Conservation (phyloP, 2,329 filamentous ascomycete species). For the Colletotrichum tropicicola region DNA sequence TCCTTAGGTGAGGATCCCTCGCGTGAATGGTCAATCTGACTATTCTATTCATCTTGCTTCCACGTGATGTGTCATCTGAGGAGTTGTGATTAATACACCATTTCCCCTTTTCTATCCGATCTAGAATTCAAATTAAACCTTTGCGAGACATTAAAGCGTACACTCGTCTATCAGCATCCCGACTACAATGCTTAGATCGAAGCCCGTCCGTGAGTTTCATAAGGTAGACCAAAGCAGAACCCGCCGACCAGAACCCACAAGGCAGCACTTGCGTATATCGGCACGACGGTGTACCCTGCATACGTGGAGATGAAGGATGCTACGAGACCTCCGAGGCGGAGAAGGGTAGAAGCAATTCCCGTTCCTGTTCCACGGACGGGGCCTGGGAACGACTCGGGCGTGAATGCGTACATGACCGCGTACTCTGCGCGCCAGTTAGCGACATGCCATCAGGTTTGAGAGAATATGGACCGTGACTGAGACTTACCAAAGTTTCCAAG, state of each 20-base stretch:
- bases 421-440: conserved; percentile 31
- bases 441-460: accelerated
- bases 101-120: no score
- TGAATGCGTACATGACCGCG: conserved; percentile 54
- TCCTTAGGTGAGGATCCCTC: no score
- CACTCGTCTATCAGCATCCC: no score
- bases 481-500: conserved; percentile 50
- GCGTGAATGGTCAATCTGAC: no score
- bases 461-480: conserved; percentile 5
- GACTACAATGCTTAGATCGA: conserved; percentile 39
- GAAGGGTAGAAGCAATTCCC: conserved; percentile 51
- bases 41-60: no score
- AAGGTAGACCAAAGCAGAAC: conserved; percentile 51
- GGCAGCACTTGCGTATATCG: conserved; percentile 54
- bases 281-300: conserved; percentile 50
- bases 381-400: conserved; percentile 66
- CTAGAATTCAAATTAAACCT: no score
- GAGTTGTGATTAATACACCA: no score
- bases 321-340: conserved; percentile 47
- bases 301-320: conserved; percentile 54
- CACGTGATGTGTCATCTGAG: no score
- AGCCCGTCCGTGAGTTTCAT: conserved; percentile 51
- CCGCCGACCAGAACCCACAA: conserved; percentile 53
- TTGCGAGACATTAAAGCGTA: no score
- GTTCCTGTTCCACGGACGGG: conserved; percentile 63